Evolutionary conservation across 2,329 filamentous ascomycete species (phyloP).

Genomic region (Hypoxylon sp.): DNA sequence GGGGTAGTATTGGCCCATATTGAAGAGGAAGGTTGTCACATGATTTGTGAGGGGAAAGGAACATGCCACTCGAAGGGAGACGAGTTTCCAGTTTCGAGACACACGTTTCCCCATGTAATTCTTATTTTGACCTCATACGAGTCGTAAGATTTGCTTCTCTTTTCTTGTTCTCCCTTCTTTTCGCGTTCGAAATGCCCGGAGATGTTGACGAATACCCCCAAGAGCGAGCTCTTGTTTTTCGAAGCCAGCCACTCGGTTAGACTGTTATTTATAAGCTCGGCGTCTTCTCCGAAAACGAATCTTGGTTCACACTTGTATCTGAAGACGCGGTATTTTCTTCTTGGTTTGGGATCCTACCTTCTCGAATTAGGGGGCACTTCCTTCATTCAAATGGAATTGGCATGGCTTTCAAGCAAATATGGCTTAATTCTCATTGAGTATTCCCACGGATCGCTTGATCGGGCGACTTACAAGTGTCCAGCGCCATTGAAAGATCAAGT

Average conservation of each 20-base stretch:
- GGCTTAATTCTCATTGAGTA: neutral
- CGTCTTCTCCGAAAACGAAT: slow-evolving; percentile 3
- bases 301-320: slow-evolving; percentile 9
- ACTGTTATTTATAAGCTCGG: slow-evolving; percentile 18
- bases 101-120: slow-evolving; percentile 27
- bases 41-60: slow-evolving; percentile 47
- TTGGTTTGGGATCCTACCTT: neutral
- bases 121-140: slow-evolving; percentile 43
- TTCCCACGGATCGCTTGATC: neutral
- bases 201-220: slow-evolving; percentile 6
- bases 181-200: slow-evolving; percentile 1
- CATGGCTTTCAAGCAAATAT: neutral
- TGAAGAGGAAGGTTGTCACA: slow-evolving; percentile 45
- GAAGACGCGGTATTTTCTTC: slow-evolving; percentile 35
- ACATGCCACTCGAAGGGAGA: slow-evolving; percentile 27
- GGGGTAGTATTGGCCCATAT: slow-evolving; percentile 41
- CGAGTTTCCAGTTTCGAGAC: slow-evolving; percentile 24
- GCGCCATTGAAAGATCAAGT: slow-evolving; percentile 15
- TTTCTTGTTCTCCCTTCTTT: slow-evolving; percentile 12
- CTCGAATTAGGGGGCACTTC: neutral
- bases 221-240: slow-evolving; percentile 7
- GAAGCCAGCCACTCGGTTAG: neutral
- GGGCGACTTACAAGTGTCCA: neutral
- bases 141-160: slow-evolving; percentile 3
- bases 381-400: neutral